Conservation (phyloP, 192 early-diverging fungal species). For the Entomortierella lignicola region DNA sequence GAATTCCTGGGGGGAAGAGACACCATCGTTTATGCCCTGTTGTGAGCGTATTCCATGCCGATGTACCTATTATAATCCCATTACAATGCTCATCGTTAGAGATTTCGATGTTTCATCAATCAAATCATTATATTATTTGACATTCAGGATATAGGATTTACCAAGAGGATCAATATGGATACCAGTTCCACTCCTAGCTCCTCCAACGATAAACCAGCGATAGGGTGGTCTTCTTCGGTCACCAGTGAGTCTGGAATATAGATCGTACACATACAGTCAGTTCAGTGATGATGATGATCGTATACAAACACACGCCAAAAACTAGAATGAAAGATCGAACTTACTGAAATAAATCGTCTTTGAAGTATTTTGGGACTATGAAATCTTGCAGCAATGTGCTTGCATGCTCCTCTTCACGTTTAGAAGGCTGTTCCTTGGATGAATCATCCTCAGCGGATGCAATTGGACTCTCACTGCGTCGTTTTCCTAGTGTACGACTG, state of each 20-base stretch:
- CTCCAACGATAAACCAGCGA: slow-evolving; percentile 83
- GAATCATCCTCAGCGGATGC: background rate
- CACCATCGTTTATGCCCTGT: slow-evolving; percentile 82
- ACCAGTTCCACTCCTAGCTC: slow-evolving; percentile 78
- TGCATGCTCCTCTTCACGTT: slow-evolving; percentile 41
- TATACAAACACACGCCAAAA: background rate
- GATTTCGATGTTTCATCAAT: background rate
- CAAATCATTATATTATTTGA: background rate
- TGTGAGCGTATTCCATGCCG: slow-evolving; percentile 83
- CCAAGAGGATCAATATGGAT: slow-evolving; percentile 76
- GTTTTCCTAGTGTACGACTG: slow-evolving; percentile 37
- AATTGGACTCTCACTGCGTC: slow-evolving; percentile 2
- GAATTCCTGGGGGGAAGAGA: slow-evolving; percentile 78
- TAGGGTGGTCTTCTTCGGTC: slow-evolving; percentile 73
- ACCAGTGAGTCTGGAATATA: slow-evolving; percentile 58
- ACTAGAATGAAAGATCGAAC: background rate
- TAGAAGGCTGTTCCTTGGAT: slow-evolving; percentile 8
- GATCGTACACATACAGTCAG: background rate
- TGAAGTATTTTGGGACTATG: slow-evolving; percentile 75
- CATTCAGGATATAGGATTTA: background rate
- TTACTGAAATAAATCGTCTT: slow-evolving; percentile 76
- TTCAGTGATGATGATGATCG: too few relatives aligned
- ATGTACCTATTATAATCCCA: slow-evolving; percentile 64
- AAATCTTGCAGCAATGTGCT: slow-evolving; percentile 71
- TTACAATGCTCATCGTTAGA: background rate